Conservation (phyloP, 805 yeast genomes). For the Candida silvicultrix region DNA sequence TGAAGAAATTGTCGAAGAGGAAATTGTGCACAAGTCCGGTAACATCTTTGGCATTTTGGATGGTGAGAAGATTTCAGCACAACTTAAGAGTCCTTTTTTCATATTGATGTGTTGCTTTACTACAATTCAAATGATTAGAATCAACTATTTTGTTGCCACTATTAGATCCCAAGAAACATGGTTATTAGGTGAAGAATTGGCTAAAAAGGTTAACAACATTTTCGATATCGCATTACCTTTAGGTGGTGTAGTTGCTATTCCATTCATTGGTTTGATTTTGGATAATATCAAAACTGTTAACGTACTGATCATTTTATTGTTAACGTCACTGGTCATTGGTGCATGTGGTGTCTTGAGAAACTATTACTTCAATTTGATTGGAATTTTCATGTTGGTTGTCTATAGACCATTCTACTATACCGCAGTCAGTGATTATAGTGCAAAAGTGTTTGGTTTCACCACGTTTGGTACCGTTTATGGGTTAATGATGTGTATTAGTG, state of each 20-base stretch:
- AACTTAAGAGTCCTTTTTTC: constrained; percentile 63
- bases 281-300: constrained; percentile 66
- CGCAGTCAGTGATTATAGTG: constrained; percentile 84
- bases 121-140: constrained; percentile 82
- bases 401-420: constrained; percentile 93
- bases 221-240: constrained; percentile 84
- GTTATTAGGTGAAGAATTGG: constrained; percentile 48
- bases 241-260: constrained; percentile 84
- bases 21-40: constrained; percentile 45
- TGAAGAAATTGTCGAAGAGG: constrained; percentile 60
- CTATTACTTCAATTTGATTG: constrained; percentile 48
- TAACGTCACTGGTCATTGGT: constrained; percentile 59
- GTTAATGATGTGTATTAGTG: constrained; percentile 73
- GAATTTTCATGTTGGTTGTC: constrained; percentile 66
- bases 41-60: constrained; percentile 73
- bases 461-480: constrained; percentile 94
- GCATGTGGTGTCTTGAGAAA: constrained; percentile 56
- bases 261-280: constrained; percentile 73
- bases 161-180: constrained; percentile 75
- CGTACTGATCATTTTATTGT: constrained; percentile 45
- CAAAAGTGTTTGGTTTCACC: constrained; percentile 88
- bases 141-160: constrained; percentile 91
- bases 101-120: constrained; percentile 71
- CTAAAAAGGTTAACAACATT: constrained; percentile 56
- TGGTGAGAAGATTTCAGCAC: constrained; percentile 43